Evolutionary conservation across 257 asterid species (phyloP), one percentile per base, ranked within the genome.

Genomic region (Eustoma russellianum): DNA sequence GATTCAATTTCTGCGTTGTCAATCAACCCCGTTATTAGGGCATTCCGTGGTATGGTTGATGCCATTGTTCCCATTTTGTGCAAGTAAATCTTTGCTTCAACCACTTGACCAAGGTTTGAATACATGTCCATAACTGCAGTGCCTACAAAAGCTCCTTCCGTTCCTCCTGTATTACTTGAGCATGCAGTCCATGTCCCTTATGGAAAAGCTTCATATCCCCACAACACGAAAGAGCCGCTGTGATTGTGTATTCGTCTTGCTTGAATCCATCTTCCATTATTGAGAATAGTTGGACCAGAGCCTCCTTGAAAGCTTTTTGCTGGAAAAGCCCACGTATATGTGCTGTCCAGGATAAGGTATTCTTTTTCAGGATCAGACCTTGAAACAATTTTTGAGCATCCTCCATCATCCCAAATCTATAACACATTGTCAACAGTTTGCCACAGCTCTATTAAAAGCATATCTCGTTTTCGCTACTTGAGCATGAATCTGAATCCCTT

Each of bases 391-490:
- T 51, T 41, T 17, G 60, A 28, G 74, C 69, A 33, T 68, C 57
- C 59, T 68, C 61, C 62, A 68, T 68, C 64, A 30, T 51, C 24
- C 68, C 48, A 33, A 44, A 67, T 19, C 62, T 61, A 46, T 34
- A 55, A 54, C 61, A 67, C 73, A 61, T 61, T 14, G 68, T 67
- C 68, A 67, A 52, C 56, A 54, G 64, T 67, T 61, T 6, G 34
- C 63, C 14, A 56, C 73, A 9, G 33, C 73, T 17, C 41, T 64
- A 43, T 33, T 50, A 0, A 53, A 14, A 13, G 61, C 41, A 46
- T 44, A 45, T 15, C 50, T 5, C 51, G 47, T 8, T 59, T 61
- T 67, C 62, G 51, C 56, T 17, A 45, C 52, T 14, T 38, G 64
- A 35, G 64, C 68, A 56, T 67, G 73, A 50, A 67, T 11, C 55